Conservation (phyloP, 495 filamentous ascomycete genomes). For the Stereocaulon alpinum region DNA sequence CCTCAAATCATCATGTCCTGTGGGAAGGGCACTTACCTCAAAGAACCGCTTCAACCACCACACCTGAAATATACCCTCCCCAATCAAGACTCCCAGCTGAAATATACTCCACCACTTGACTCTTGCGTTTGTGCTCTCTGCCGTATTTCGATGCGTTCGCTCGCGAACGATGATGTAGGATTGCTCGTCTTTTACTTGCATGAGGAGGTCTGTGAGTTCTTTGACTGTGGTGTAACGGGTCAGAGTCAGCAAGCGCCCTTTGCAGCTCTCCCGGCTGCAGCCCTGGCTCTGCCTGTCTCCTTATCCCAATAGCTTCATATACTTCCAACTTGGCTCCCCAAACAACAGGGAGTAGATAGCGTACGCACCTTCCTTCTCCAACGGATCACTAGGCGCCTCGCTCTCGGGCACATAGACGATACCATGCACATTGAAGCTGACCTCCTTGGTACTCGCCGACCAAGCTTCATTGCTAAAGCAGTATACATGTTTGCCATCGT, state of each 20-base stretch:
- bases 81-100: conserved; percentile 79
- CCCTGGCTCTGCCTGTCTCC: background rate
- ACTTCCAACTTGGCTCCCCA: background rate
- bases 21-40: conserved; percentile 48
- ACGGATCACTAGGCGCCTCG: conserved; percentile 73
- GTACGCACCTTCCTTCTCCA: conserved; percentile 72
- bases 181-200: conserved; percentile 94
- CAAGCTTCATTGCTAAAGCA: conserved; percentile 99
- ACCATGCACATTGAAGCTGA: conserved; percentile 97
- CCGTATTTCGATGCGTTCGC: conserved; percentile 92
- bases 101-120: conserved; percentile 99
- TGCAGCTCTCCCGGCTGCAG: background rate
- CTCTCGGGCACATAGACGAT: conserved; percentile 93
- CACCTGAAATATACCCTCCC: conserved; percentile 93
- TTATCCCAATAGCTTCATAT: background rate
- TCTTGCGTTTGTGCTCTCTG: conserved; percentile 91
- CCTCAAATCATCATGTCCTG: background rate
- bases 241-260: conserved; percentile 11
- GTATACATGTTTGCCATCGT: conserved; percentile 86
- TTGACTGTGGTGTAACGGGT: conserved; percentile 49
- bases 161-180: conserved; percentile 93
- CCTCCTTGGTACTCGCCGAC: conserved; percentile 85
- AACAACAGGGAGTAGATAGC: background rate
- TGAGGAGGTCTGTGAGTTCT: conserved; percentile 70
- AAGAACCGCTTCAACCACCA: conserved; percentile 99